These are phyloP conservation scores for Fomitopsis pinicola DNA, from an alignment of 1,284 basidiomycete species.

Conservation along the genomic window DNA sequence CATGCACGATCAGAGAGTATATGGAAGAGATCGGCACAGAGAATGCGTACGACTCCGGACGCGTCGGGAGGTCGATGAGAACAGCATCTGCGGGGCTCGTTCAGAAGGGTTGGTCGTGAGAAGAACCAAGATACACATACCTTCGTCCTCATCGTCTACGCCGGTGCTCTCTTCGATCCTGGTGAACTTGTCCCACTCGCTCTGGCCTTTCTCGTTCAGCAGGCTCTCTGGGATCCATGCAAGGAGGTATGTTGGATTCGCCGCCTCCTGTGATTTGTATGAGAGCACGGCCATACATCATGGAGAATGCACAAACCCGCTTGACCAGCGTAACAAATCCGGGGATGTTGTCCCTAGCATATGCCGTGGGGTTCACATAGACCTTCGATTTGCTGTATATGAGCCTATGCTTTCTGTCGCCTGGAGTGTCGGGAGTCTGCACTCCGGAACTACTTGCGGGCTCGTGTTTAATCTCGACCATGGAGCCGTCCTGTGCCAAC, in stretches of 20 bases:
- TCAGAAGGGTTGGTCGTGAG: neutral
- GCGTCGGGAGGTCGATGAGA: constrained; percentile 70
- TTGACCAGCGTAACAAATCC: constrained; percentile 90
- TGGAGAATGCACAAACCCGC: constrained; percentile 43
- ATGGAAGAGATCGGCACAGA: constrained; percentile 86
- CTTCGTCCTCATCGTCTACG: constrained; percentile 66
- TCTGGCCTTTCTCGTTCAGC: constrained; percentile 68
- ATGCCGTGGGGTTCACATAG: constrained; percentile 91
- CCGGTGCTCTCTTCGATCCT: constrained; percentile 68
- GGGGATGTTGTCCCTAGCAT: constrained; percentile 88
- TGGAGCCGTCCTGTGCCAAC: constrained; percentile 53
- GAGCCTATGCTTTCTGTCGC: constrained; percentile 61
- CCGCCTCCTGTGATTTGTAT: constrained; percentile 50
- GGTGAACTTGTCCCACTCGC: constrained; percentile 84
- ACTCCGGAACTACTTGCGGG: constrained; percentile 13
- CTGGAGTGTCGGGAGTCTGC: constrained; percentile 34
- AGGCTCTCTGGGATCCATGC: constrained; percentile 85
- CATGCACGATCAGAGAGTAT: constrained; percentile 86
- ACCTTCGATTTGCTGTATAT: constrained; percentile 90
- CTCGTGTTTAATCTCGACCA: constrained; percentile 75
- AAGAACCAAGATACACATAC: constrained; percentile 31
- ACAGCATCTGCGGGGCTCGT: constrained; percentile 53
- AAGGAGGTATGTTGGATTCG: constrained; percentile 69
- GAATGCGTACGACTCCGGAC: constrained; percentile 91
- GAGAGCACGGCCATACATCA: neutral